Evolutionary conservation across 2,329 filamentous ascomycete species (phyloP).

Genomic region (Nemania sp.): DNA sequence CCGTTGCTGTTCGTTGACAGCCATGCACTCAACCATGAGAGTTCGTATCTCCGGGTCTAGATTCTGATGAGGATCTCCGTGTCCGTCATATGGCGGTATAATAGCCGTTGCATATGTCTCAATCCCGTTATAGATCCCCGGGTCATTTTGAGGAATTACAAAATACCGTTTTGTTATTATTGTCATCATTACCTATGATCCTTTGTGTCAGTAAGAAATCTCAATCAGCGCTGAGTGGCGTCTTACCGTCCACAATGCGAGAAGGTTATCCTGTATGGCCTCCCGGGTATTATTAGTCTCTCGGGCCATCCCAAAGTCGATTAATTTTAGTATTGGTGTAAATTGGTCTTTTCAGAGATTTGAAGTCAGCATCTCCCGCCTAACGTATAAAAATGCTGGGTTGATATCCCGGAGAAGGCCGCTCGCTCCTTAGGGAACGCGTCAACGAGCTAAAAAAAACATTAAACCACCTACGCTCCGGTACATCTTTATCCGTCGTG

Average conservation of each 20-base stretch:
- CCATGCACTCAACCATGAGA: constrained; percentile 5
- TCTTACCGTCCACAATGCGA: background rate
- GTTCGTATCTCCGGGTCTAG: constrained; percentile 22
- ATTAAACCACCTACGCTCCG: constrained; percentile 20
- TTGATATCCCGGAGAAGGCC: background rate
- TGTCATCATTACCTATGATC: background rate
- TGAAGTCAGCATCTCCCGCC: background rate
- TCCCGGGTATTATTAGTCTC: too few relatives aligned
- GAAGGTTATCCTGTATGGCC: too few relatives aligned
- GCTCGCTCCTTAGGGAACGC: too few relatives aligned
- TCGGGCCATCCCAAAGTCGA: constrained; percentile 18
- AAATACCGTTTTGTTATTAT: background rate
- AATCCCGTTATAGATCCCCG: background rate
- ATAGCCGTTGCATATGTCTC: background rate
- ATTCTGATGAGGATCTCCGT: background rate
- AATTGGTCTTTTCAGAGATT: background rate
- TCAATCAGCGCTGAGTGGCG: background rate
- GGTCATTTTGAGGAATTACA: background rate
- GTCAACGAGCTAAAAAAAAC: background rate
- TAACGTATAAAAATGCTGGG: background rate
- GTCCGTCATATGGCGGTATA: background rate
- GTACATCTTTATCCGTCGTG: background rate
- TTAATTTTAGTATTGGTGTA: constrained; percentile 7
- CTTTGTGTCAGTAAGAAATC: background rate
- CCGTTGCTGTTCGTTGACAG: background rate